Base-by-base conservation (phyloP, 1,284 basidiomycete genomes). In the Puccinia polysora region DNA sequence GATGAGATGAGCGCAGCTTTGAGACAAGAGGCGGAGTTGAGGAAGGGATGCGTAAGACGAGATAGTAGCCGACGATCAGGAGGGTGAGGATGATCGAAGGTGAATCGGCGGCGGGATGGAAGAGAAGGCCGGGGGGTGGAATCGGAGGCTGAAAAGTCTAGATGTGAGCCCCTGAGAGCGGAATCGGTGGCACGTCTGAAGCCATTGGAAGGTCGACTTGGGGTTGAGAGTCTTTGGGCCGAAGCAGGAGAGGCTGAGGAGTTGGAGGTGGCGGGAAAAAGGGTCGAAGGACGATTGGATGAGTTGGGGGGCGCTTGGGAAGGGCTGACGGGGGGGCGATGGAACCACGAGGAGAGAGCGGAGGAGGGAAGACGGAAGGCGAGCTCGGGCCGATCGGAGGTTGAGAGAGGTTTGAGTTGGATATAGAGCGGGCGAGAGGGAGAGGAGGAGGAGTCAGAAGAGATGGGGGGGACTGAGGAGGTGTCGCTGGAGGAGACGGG, bases 141-240 rank as follows among this genome's bases (percentile, higher is more conserved):
- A 8, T 8, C 8, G 18, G 8, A 8, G 18, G 18, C 8, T 43
- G 40, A 43, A 18, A 18, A 43, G 18, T 8, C 18, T 8, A 8
- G 8, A 43, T n/a, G 32, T n/a, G n/a, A n/a, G n/a, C n/a, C n/a
- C n/a, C 38, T 60, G 58, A 60, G 36, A 15, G 36, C 38, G 1
- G 58, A 60, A 14, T 43, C 58, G 38, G 58, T 60, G 8, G 58
- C 58, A 3, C 58, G 58, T 28, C 58, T 20, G 23, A 60, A 60
- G n/a, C n/a, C n/a, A n/a, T n/a, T n/a, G n/a, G n/a, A n/a, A n/a
- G n/a, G n/a, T n/a, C n/a, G n/a, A n/a, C n/a, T n/a, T n/a, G n/a
- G n/a, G n/a, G n/a, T n/a, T n/a, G n/a, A n/a, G n/a, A n/a, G n/a
- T n/a, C n/a, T n/a, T n/a, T n/a, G n/a, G n/a, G n/a, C n/a, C n/a